Conservation (phyloP, 108 stramenopile genomes). For the Seminavis robusta region DNA sequence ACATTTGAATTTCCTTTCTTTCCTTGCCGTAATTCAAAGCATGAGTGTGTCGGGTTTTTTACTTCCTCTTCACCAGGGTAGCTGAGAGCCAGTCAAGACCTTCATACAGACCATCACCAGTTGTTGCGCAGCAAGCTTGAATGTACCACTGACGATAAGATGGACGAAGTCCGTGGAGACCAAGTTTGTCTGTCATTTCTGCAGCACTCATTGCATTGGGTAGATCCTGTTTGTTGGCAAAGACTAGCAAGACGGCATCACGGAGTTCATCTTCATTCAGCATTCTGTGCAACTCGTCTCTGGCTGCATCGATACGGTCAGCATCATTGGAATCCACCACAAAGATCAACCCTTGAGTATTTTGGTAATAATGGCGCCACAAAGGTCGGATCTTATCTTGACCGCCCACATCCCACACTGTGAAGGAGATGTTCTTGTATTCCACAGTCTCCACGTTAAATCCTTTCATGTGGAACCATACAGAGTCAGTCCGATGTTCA, state of each 20-base stretch:
- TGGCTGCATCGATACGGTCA: slow-evolving; percentile 95
- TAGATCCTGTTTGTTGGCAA: slow-evolving; percentile 98
- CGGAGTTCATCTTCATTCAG: slow-evolving; percentile 95
- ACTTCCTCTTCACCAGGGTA: slow-evolving; percentile 82
- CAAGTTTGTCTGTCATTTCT: slow-evolving; percentile 94
- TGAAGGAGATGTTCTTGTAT: slow-evolving; percentile 94
- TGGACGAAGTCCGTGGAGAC: slow-evolving; percentile 85
- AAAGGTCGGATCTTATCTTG: slow-evolving; percentile 98
- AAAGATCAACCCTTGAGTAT: slow-evolving; percentile 97
- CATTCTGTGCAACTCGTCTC: slow-evolving; percentile 95
- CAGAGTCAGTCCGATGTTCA: background rate
- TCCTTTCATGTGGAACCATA: slow-evolving; percentile 15
- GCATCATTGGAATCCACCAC: slow-evolving; percentile 97
- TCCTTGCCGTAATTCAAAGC: too few species aligned
- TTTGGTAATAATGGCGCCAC: slow-evolving; percentile 99
- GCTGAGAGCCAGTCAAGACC: slow-evolving; percentile 92
- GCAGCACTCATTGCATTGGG: slow-evolving; percentile 95
- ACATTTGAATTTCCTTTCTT: too few species aligned
- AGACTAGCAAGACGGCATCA: slow-evolving; percentile 92
- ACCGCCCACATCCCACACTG: slow-evolving; percentile 99
- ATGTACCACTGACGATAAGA: slow-evolving; percentile 96
- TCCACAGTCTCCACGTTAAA: slow-evolving; percentile 94
- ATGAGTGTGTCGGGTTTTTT: too few species aligned
- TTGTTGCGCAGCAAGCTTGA: slow-evolving; percentile 97
- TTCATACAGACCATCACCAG: slow-evolving; percentile 89